These are phyloP conservation scores for Antrodiella citrinella DNA, from an alignment of 768 basidiomycete genomes.

Conservation along the genomic window DNA sequence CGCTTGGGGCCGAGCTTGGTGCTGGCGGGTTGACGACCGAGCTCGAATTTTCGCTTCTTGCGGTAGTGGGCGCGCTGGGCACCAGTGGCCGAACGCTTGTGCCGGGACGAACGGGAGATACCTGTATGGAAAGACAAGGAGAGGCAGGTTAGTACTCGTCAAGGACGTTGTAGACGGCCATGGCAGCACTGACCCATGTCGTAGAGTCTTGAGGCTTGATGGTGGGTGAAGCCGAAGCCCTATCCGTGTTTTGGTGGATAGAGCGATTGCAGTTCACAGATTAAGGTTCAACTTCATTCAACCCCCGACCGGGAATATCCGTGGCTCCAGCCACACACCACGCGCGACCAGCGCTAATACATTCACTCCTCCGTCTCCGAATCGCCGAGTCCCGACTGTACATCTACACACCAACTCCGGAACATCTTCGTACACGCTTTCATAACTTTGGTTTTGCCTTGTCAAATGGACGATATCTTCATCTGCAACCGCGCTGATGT, in stretches of 20 bases:
- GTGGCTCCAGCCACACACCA: background rate
- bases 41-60: constrained; percentile 99
- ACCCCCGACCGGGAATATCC: constrained; percentile 18
- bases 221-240: constrained; percentile 34
- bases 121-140: constrained; percentile 37
- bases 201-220: constrained; percentile 63
- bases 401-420: no score
- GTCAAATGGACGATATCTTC: no score
- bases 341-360: no score
- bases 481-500: no score
- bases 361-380: no score
- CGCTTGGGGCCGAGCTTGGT: constrained; percentile 97
- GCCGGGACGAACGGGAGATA: constrained; percentile 95
- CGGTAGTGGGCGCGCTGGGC: constrained; percentile 92
- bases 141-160: constrained; percentile 6
- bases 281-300: constrained; percentile 28
- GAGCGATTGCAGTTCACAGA: constrained; percentile 24
- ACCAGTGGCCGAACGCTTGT: constrained; percentile 93
- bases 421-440: no score
- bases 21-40: constrained; percentile 95
- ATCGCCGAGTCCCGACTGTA: no score
- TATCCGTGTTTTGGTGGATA: constrained; percentile 49
- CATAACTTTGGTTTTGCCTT: no score
- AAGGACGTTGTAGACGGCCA: constrained; percentile 5
- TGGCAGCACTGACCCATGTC: constrained; percentile 63